Base-by-base conservation (phyloP, 225 moss, liverwort and hornwort genomes). In the Polytrichum commune region DNA sequence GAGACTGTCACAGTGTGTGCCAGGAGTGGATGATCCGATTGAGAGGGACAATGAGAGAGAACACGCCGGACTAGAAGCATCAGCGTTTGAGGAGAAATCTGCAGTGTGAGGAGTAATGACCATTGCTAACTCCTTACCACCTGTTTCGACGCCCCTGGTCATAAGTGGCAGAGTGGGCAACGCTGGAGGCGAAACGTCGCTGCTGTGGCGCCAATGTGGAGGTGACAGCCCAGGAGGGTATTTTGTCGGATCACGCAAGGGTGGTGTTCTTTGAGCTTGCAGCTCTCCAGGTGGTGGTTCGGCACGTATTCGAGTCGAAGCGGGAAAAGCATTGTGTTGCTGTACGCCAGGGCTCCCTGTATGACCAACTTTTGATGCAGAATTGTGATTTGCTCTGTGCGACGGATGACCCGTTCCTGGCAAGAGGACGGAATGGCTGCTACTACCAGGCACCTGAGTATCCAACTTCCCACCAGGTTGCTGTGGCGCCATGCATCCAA, bases 1-100 rank as follows among this genome's bases (percentile, higher is more conserved):
- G 46, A 58, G 63, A 19, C 62, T 73, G 69, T 35, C 27, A 22
- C 60, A 65, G 55, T 70, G 38, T 38, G 64, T 72, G 55, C 33
- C 58, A 28, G 74, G 30, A 56, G 68, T 60, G 35, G 73, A 66
- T 22, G 80, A 74, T 32, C 66, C 55, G 28, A 74, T 66, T 10
- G 73, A 76, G 28, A 83, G 76, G 64, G 80, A 78, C 71, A 86
- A 76, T 19, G 83, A 73, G 33, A 86, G 80, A 32, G 86, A 78
- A 73, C 80, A 74, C 30, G 73, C 68, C 60, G 78, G 56, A 69
- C 71, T 63, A 24, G 78, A 70, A 35, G 71, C 62, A 16, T 69
- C 71, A 25, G 56, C 27, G 6, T 61, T 8, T 53, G 71, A 69
- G 29, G 73, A 57, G 71, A 65, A 73, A 65, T 80, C 63, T 54